Conservation (phyloP, 2,329 filamentous ascomycete species). For the Huntiella abstrusa region DNA sequence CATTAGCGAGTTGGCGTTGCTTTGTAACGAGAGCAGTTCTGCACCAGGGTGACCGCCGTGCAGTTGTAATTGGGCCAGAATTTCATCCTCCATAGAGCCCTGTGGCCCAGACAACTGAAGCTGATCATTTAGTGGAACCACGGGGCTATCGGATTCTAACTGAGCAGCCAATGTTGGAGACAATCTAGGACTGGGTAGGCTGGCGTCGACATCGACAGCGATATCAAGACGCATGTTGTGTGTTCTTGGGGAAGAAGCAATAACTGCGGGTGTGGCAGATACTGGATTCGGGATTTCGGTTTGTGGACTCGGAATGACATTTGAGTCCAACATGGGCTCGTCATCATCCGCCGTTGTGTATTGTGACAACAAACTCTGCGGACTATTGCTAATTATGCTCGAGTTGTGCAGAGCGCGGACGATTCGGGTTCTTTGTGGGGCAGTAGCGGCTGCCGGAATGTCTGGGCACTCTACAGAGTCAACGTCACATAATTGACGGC, state of each 20-base stretch:
- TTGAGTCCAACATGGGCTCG: not conserved
- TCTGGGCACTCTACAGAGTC: too few relatives aligned
- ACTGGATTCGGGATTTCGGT: too few relatives aligned
- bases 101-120: conserved; percentile 14
- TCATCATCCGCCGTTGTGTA: conserved; percentile 12
- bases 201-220: conserved; percentile 52
- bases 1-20: not conserved
- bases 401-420: too few relatives aligned
- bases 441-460: too few relatives aligned
- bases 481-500: too few relatives aligned
- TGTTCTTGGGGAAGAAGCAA: not conserved
- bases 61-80: conserved; percentile 4
- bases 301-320: too few relatives aligned
- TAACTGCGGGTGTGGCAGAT: not conserved
- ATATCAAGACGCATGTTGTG: not conserved
- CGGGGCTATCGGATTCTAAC: conserved; percentile 26
- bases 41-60: not conserved
- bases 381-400: too few relatives aligned
- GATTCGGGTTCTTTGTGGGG: too few relatives aligned
- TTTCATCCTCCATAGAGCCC: conserved; percentile 2
- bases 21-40: conserved; percentile 60
- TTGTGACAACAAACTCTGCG: too few relatives aligned
- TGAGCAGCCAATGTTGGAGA: conserved; percentile 71
- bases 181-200: conserved; percentile 80
- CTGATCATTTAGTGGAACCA: conserved; percentile 23